Percentiles rank a stretch among this genome's conserved stretches.
Evolutionary conservation across 345 rosid genomes (phyloP).

Genomic region (Triadica sebifera): DNA sequence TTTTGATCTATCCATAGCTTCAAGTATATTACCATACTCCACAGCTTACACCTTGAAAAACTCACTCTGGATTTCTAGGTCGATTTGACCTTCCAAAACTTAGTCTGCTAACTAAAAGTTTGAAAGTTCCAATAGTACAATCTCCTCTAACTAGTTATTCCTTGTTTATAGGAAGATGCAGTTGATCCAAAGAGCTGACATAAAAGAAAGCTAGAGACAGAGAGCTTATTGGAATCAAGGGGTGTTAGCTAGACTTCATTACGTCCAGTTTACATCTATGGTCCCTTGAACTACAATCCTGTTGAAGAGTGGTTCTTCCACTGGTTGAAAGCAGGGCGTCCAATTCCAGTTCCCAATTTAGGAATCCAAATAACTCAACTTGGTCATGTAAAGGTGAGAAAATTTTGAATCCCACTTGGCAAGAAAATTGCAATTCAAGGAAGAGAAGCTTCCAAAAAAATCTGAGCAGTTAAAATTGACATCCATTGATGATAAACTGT

Average conservation of each 20-base stretch:
- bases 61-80: neutral
- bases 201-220: slow-evolving; percentile 93
- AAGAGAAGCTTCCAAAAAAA: neutral
- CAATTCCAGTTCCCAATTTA: slow-evolving; percentile 86
- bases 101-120: neutral
- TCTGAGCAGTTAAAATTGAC: neutral
- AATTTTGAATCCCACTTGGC: slow-evolving; percentile 12
- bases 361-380: slow-evolving; percentile 83
- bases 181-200: slow-evolving; percentile 99
- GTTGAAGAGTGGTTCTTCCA: slow-evolving; percentile 99
- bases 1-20: neutral
- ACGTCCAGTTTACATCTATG: slow-evolving; percentile 91
- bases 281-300: slow-evolving; percentile 96
- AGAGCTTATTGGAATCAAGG: slow-evolving; percentile 56
- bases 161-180: slow-evolving; percentile 56
- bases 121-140: neutral
- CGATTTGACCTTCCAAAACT: neutral
- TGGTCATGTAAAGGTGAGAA: slow-evolving; percentile 89
- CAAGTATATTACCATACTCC: neutral
- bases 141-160: slow-evolving; percentile 11
- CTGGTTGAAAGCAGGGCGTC: slow-evolving; percentile 89
- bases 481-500: neutral
- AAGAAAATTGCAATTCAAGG: neutral
- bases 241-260: slow-evolving; percentile 92
- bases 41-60: neutral